phyloP scores from a whole-genome alignment of 208 protist genomes.

The Balamuthia mandrillaris region DNA sequence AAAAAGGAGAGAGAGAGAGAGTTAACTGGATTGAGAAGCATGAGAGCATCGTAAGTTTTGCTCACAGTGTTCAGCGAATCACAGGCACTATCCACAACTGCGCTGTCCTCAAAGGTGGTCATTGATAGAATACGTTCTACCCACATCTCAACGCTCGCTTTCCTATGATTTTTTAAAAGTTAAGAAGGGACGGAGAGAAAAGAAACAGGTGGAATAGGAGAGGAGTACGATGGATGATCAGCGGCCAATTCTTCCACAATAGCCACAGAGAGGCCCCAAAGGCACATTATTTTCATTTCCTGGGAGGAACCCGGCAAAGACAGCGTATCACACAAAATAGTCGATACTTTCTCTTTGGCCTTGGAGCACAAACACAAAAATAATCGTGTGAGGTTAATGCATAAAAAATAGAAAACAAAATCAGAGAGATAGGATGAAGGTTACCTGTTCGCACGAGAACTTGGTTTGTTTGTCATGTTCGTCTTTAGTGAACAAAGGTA shows the following conservation, averaged over 20 bases:
- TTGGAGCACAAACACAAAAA: neutral
- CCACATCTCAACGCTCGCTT: neutral
- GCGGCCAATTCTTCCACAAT: neutral
- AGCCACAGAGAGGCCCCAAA: neutral
- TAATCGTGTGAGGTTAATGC: too few species aligned
- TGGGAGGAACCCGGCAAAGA: neutral
- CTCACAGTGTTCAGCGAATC: too few species aligned
- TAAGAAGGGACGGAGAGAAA: neutral
- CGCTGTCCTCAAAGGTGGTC: neutral
- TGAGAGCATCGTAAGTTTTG: too few species aligned
- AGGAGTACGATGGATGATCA: neutral
- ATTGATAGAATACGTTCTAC: neutral
- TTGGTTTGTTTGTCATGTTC: too few species aligned
- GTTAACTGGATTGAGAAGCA: too few species aligned
- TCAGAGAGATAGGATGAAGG: too few species aligned
- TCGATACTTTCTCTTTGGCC: neutral
- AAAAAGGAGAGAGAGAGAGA: neutral
- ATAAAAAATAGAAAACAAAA: too few species aligned
- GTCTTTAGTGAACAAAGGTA: neutral
- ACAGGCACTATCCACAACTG: neutral
- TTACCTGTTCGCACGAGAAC: too few species aligned
- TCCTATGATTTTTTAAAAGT: neutral
- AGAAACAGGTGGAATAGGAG: neutral
- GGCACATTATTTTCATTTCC: neutral
- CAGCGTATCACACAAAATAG: neutral